Conservation (phyloP, 345 rosid species). For the Nephelium lappaceum region DNA sequence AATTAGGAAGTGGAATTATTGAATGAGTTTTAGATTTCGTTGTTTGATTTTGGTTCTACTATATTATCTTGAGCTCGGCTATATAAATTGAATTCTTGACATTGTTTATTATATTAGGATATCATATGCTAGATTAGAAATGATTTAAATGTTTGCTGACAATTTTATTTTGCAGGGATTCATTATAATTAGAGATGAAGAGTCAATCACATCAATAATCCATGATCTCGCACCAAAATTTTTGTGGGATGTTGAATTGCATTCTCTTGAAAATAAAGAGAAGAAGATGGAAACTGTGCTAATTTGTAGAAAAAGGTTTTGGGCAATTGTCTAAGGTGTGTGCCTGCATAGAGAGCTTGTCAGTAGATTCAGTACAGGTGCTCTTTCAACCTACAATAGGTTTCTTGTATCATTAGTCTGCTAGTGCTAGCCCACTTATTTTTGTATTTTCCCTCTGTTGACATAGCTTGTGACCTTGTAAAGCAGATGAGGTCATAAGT, state of each 20-base stretch:
- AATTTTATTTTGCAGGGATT: conserved; percentile 62
- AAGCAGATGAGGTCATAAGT: conserved; percentile 1
- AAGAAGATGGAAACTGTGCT: conserved; percentile 65
- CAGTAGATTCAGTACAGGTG: not conserved
- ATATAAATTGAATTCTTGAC: too few relatives aligned
- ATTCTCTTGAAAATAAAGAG: conserved; percentile 56
- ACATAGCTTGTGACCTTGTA: not conserved
- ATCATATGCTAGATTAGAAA: not conserved
- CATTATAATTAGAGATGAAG: conserved; percentile 76
- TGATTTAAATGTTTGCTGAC: not conserved
- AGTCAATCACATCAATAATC: conserved; percentile 53
- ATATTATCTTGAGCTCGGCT: too few relatives aligned
- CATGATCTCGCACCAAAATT: conserved; percentile 69
- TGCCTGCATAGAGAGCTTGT: too few relatives aligned
- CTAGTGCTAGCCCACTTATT: not conserved
- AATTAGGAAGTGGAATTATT: not conserved
- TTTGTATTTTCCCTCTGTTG: not conserved
- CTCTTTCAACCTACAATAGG: not conserved
- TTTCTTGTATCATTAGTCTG: not conserved
- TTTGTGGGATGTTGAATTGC: too few relatives aligned
- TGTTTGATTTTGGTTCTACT: too few relatives aligned
- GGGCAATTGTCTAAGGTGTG: conserved; percentile 54
- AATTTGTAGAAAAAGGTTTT: conserved; percentile 81
- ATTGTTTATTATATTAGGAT: too few relatives aligned
- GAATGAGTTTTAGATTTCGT: not conserved